phyloP scores from a whole-genome alignment of 2,329 filamentous ascomycete species.

The Aureobasidium sp. region DNA sequence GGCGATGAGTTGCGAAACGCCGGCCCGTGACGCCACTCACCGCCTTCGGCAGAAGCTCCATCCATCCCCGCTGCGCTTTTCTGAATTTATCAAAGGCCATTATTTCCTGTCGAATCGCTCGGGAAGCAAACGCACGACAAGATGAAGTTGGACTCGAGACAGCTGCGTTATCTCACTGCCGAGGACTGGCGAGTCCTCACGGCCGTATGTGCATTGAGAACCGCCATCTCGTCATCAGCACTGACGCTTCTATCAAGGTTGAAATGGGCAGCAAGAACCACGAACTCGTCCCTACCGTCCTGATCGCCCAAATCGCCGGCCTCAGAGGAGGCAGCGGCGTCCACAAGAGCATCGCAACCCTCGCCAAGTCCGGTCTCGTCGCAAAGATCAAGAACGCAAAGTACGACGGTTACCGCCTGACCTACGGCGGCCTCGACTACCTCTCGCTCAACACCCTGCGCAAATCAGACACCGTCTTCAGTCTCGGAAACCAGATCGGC shows the following conservation, averaged over 20 bases:
- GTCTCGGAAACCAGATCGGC: slow-evolving; percentile 86
- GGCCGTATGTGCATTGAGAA: slow-evolving; percentile 54
- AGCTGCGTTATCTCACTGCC: slow-evolving; percentile 79
- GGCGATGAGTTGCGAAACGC: neutral
- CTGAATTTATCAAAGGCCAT: neutral
- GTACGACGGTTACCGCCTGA: slow-evolving; percentile 94
- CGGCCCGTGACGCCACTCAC: slow-evolving; percentile 8
- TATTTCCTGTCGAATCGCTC: neutral
- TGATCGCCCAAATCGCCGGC: slow-evolving; percentile 77
- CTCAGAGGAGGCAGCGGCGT: slow-evolving; percentile 68
- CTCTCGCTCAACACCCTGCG: slow-evolving; percentile 88
- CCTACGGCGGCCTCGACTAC: slow-evolving; percentile 95
- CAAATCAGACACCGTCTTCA: slow-evolving; percentile 72
- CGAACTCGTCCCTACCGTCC: slow-evolving; percentile 83
- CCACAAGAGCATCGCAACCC: slow-evolving; percentile 75
- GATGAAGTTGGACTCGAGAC: slow-evolving; percentile 95
- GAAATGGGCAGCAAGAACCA: slow-evolving; percentile 94
- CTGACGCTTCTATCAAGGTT: slow-evolving; percentile 48
- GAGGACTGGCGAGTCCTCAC: slow-evolving; percentile 96
- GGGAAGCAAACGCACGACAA: slow-evolving; percentile 14
- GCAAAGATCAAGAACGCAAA: slow-evolving; percentile 89
- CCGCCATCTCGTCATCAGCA: neutral
- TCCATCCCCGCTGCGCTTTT: neutral
- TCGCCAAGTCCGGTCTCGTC: slow-evolving; percentile 88
- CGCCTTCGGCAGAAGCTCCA: slow-evolving; percentile 11